phyloP scores from a whole-genome alignment of 306 rosid species.

The Rubus idaeus region DNA sequence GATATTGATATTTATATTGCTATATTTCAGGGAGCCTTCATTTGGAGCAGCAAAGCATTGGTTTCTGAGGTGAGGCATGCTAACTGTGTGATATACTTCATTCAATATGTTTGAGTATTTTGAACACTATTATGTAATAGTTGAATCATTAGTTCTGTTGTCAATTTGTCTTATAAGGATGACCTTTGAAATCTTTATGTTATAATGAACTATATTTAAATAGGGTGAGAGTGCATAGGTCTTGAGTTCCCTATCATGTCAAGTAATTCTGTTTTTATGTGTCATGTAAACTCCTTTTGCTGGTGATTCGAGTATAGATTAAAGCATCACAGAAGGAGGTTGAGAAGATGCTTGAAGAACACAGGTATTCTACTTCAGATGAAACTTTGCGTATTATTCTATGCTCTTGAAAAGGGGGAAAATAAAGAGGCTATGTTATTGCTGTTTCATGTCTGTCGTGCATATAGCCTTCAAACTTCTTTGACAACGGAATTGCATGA shows the following conservation, averaged over 20 bases:
- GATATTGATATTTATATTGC: constrained; percentile 9
- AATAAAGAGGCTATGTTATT: background rate
- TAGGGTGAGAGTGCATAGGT: background rate
- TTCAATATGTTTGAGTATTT: background rate
- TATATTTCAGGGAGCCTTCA: constrained; percentile 79
- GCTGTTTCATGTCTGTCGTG: constrained; percentile 6
- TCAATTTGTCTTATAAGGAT: background rate
- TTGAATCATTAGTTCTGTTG: background rate
- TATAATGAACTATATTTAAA: background rate
- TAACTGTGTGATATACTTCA: background rate
- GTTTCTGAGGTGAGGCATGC: constrained; percentile 71
- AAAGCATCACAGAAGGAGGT: constrained; percentile 83
- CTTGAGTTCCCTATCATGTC: background rate
- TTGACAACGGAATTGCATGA: background rate
- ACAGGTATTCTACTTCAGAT: constrained; percentile 58
- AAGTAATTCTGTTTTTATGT: background rate
- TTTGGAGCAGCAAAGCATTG: constrained; percentile 93
- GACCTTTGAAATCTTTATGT: background rate
- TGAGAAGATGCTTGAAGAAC: constrained; percentile 79
- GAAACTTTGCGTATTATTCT: constrained; percentile 19
- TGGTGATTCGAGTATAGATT: constrained; percentile 53
- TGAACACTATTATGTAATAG: background rate
- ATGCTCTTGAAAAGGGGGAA: background rate
- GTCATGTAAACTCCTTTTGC: constrained; percentile 9
- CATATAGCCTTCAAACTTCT: background rate